Evolutionary conservation across 176 grass and related monocot genomes (phyloP).

Genomic region (Metroxylon sagu): DNA sequence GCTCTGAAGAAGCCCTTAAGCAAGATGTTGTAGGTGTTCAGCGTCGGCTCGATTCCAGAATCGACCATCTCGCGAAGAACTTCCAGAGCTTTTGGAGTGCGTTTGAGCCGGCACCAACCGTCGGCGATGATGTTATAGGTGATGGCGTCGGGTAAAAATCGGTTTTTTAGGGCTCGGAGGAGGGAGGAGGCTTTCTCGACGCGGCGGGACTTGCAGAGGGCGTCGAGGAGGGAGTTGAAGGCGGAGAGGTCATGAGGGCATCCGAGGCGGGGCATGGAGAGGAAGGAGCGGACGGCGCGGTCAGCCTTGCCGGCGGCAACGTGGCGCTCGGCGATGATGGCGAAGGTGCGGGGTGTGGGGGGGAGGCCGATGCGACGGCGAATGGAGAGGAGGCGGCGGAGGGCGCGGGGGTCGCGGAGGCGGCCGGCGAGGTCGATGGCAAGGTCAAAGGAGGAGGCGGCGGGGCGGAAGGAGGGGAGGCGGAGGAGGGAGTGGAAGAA

Average conservation of each 20-base stretch:
- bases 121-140: constrained; percentile 81
- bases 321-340: constrained; percentile 61
- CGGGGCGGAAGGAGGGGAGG: constrained; percentile 33
- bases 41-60: constrained; percentile 62
- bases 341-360: constrained; percentile 66
- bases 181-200: constrained; percentile 73
- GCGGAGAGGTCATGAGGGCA: constrained; percentile 36
- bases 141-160: constrained; percentile 57
- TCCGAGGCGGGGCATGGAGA: constrained; percentile 61
- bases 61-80: constrained; percentile 73
- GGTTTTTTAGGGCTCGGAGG: constrained; percentile 36
- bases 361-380: constrained; percentile 39
- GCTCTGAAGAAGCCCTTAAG: constrained; percentile 85
- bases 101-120: constrained; percentile 80
- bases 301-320: constrained; percentile 58
- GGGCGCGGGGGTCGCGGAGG: constrained; percentile 33
- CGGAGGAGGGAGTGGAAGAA: constrained; percentile 80
- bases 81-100: constrained; percentile 71
- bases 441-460: constrained; percentile 56
- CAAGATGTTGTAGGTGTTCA: constrained; percentile 76
- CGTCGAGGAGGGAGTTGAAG: constrained; percentile 81
- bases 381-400: constrained; percentile 53
- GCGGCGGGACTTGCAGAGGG: constrained; percentile 59
- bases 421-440: constrained; percentile 73
- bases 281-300: constrained; percentile 65